These are phyloP conservation scores for Xylaria bambusicola DNA, from an alignment of 495 filamentous ascomycete species.

Conservation along the genomic window DNA sequence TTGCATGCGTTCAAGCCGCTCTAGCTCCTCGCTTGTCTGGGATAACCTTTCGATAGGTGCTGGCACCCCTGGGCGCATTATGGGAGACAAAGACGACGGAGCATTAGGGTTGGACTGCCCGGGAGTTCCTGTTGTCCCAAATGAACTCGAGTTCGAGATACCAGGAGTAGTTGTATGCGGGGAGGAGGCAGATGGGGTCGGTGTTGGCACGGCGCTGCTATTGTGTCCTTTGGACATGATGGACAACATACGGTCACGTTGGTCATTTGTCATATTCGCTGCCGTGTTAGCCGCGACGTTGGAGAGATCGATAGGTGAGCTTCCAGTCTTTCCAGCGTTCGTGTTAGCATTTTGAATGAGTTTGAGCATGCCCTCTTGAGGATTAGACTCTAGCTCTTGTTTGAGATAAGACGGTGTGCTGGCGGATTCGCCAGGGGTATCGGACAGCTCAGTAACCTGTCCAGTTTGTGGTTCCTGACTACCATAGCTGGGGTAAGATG, in stretches of 20 bases:
- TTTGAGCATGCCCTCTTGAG: constrained; percentile 80
- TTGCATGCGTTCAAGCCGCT: constrained; percentile 71
- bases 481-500: constrained; percentile 31
- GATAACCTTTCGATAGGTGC: constrained; percentile 61
- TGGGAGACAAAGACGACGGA: constrained; percentile 46
- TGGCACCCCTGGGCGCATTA: constrained; percentile 60
- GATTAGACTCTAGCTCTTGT: constrained; percentile 50
- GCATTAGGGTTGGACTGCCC: constrained; percentile 35
- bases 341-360: constrained; percentile 81
- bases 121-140: constrained; percentile 28
- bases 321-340: constrained; percentile 52
- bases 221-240: constrained; percentile 65
- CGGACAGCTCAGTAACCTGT: constrained; percentile 51
- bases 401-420: constrained; percentile 45
- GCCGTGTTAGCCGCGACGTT: constrained; percentile 71
- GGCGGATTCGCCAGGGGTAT: constrained; percentile 42
- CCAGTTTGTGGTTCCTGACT: constrained; percentile 38
- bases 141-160: constrained; percentile 8
- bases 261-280: constrained; percentile 70
- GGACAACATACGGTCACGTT: constrained; percentile 77
- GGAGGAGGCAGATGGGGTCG: constrained; percentile 25
- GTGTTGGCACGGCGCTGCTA: constrained; percentile 24
- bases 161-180: constrained; percentile 23
- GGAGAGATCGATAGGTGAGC: constrained; percentile 64
- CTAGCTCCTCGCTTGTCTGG: constrained; percentile 69